These are phyloP conservation scores for Gloeostereum incarnatum DNA, from an alignment of 768 basidiomycete genomes.

Conservation along the genomic window DNA sequence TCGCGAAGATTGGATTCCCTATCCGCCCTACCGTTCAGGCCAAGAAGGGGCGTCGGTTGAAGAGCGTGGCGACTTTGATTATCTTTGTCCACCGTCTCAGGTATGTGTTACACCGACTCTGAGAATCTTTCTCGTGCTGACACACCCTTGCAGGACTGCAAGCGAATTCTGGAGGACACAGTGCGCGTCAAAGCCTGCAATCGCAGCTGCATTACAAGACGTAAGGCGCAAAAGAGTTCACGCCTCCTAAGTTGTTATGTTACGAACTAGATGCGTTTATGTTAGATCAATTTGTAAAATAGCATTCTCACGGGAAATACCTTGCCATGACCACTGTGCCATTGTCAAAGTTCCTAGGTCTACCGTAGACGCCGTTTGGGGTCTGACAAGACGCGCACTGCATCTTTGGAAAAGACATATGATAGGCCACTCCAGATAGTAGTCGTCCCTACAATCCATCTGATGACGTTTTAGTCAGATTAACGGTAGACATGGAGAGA, in stretches of 20 bases:
- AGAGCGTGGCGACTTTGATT: conserved; percentile 43
- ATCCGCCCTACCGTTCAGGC: conserved; percentile 23
- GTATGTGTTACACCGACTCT: conserved; percentile 24
- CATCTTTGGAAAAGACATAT: conserved; percentile 69
- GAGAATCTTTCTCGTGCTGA: conserved; percentile 2
- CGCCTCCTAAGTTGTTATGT: too few relatives aligned
- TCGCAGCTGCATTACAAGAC: conserved; percentile 61
- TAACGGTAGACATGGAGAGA: conserved; percentile 5
- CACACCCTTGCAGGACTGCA: conserved; percentile 35
- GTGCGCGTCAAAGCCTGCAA: conserved; percentile 46
- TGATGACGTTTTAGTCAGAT: conserved; percentile 22
- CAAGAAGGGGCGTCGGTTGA: conserved; percentile 41
- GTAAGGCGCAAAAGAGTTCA: conserved; percentile 45
- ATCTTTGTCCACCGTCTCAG: conserved; percentile 56
- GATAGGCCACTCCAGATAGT: conserved; percentile 90
- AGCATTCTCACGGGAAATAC: too few relatives aligned
- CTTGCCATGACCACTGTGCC: too few relatives aligned
- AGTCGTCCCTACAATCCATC: conserved; percentile 81
- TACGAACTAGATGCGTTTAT: too few relatives aligned
- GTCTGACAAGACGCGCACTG: conserved; percentile 50
- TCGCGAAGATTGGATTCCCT: conserved; percentile 70
- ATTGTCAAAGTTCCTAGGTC: too few relatives aligned
- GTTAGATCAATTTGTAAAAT: too few relatives aligned
- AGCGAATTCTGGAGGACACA: conserved; percentile 60
- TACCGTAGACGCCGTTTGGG: too few relatives aligned